phyloP scores from a whole-genome alignment of 2,329 filamentous ascomycete genomes.

The Diaporthe humulicola region DNA sequence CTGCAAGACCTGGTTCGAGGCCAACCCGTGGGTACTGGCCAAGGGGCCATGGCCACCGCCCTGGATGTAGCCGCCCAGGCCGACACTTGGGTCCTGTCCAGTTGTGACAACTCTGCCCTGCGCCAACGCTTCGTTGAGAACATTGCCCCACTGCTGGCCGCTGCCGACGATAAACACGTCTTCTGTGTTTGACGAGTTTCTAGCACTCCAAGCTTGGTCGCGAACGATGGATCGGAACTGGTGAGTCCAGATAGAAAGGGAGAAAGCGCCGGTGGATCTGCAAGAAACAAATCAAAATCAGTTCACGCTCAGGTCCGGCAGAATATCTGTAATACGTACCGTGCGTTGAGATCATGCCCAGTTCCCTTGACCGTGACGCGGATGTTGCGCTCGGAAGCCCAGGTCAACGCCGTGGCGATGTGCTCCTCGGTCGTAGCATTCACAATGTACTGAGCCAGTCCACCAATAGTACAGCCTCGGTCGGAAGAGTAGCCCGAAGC shows the following conservation, averaged over 20 bases:
- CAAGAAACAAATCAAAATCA: neutral
- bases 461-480: neutral
- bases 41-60: slow-evolving; percentile 48
- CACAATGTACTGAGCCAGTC: neutral
- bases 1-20: slow-evolving; percentile 46
- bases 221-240: slow-evolving; percentile 33
- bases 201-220: slow-evolving; percentile 10
- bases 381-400: neutral
- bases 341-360: slow-evolving; percentile 3
- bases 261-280: slow-evolving; percentile 37
- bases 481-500: neutral
- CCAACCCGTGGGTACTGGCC: slow-evolving; percentile 45
- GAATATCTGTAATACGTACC: neutral
- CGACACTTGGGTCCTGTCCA: slow-evolving; percentile 58
- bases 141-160: slow-evolving; percentile 17
- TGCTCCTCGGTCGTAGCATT: neutral
- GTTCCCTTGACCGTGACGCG: slow-evolving; percentile 11
- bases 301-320: neutral
- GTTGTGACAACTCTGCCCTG: slow-evolving; percentile 53
- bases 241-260: slow-evolving; percentile 41
- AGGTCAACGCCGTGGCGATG: neutral
- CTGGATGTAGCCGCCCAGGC: slow-evolving; percentile 48
- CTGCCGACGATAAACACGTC: slow-evolving; percentile 47
- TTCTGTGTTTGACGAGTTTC: slow-evolving; percentile 41
- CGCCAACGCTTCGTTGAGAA: slow-evolving; percentile 48